phyloP scores from a whole-genome alignment of 495 filamentous ascomycete species.

The Aspergillus leporis region DNA sequence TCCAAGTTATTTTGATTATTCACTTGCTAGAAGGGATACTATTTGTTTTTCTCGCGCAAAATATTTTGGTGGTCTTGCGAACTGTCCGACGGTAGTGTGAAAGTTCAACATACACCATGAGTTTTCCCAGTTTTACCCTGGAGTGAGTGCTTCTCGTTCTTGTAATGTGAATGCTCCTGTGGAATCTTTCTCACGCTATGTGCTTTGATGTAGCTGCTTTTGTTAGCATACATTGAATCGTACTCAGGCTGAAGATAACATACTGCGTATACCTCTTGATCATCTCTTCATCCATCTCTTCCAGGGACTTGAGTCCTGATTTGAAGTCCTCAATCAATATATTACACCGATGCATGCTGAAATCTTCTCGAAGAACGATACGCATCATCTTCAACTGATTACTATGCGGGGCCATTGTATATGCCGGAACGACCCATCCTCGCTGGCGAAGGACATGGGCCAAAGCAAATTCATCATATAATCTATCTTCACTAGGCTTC shows the following conservation, averaged over 20 bases:
- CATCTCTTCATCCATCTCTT: conserved; percentile 69
- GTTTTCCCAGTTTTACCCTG: conserved; percentile 83
- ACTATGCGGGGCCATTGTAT: conserved; percentile 89
- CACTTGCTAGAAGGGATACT: no score
- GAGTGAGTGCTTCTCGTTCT: conserved; percentile 72
- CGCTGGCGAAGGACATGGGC: conserved; percentile 80
- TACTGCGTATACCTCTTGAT: conserved; percentile 65
- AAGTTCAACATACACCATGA: conserved; percentile 66
- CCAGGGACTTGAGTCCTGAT: conserved; percentile 64
- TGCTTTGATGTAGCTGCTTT: conserved; percentile 44
- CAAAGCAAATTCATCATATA: conserved; percentile 80
- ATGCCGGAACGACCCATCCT: conserved; percentile 89
- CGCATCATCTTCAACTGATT: conserved; percentile 80
- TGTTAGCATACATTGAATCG: neutral
- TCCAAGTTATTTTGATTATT: no score
- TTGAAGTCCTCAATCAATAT: conserved; percentile 71
- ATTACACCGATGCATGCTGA: conserved; percentile 74
- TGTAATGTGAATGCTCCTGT: conserved; percentile 60
- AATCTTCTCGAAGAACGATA: conserved; percentile 87
- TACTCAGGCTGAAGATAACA: conserved; percentile 29
- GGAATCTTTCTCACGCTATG: conserved; percentile 44
- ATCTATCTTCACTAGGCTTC: conserved; percentile 53
- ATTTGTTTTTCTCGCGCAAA: no score
- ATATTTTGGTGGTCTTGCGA: neutral
- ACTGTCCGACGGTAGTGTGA: neutral